phyloP scores from a whole-genome alignment of 768 basidiomycete species.

The Saitozyma sp. region DNA sequence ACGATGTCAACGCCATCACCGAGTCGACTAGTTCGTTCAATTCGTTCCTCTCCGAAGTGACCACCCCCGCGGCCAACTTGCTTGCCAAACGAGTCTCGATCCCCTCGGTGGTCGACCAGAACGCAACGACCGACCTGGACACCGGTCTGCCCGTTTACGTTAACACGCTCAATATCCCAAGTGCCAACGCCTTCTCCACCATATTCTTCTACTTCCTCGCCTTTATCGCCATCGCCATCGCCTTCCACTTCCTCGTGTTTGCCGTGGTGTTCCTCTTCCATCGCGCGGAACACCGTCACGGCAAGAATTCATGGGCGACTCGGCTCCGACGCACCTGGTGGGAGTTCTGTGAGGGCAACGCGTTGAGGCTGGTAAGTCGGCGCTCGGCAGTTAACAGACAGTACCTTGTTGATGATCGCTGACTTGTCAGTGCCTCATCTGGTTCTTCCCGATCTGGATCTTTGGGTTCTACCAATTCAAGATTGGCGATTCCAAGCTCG shows the following conservation, averaged over 20 bases:
- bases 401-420: not conserved
- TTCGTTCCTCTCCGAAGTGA: conserved; percentile 18
- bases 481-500: conserved; percentile 78
- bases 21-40: conserved; percentile 59
- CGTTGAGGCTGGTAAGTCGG: conserved; percentile 64
- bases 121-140: conserved; percentile 56
- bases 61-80: conserved; percentile 8
- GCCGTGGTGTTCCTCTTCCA: conserved; percentile 50
- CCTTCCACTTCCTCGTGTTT: conserved; percentile 61
- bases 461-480: conserved; percentile 92
- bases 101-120: conserved; percentile 28
- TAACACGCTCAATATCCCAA: conserved; percentile 73
- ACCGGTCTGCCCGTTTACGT: conserved; percentile 81
- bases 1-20: conserved; percentile 37
- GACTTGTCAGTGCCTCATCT: conserved; percentile 61
- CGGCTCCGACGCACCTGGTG: conserved; percentile 31
- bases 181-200: conserved; percentile 87
- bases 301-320: conserved; percentile 35
- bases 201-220: conserved; percentile 75
- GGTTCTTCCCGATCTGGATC: conserved; percentile 68
- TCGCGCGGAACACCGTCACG: conserved; percentile 44
- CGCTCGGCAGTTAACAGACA: not conserved
- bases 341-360: conserved; percentile 46
- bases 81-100: conserved; percentile 34
- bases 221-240: conserved; percentile 63